Conservation (phyloP, 495 filamentous ascomycete genomes). For the Articulospora tetracladia region DNA sequence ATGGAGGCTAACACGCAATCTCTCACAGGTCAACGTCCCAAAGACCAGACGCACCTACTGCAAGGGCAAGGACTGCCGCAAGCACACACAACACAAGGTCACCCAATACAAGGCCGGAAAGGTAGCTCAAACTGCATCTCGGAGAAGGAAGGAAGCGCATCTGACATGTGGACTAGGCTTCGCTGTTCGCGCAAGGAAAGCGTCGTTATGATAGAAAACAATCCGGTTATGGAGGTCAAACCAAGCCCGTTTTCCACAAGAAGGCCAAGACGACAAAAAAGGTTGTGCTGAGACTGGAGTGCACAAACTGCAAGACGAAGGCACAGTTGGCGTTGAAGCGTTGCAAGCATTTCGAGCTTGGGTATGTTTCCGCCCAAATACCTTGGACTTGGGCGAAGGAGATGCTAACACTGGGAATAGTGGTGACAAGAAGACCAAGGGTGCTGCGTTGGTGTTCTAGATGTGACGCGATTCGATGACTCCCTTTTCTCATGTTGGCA, state of each 20-base stretch:
- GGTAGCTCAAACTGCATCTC: conserved; percentile 29
- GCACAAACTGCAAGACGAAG: conserved; percentile 96
- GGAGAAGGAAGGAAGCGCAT: neutral
- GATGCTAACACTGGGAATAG: conserved; percentile 42
- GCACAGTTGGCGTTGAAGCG: conserved; percentile 96
- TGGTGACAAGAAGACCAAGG: conserved; percentile 99
- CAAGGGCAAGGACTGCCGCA: conserved; percentile 91
- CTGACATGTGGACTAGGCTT: conserved; percentile 55
- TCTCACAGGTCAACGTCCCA: conserved; percentile 74
- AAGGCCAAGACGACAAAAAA: conserved; percentile 99
- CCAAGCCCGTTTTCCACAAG: conserved; percentile 99
- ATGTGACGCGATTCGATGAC: conserved; percentile 17
- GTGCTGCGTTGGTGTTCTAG: conserved; percentile 98
- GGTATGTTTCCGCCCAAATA: conserved; percentile 55
- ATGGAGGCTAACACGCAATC: conserved; percentile 17
- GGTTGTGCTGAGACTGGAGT: conserved; percentile 96
- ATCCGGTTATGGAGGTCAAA: conserved; percentile 99
- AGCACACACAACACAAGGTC: conserved; percentile 91
- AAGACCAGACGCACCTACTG: conserved; percentile 93
- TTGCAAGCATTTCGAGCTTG: conserved; percentile 99
- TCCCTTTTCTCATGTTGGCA: conserved; percentile 18
- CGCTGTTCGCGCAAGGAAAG: conserved; percentile 96
- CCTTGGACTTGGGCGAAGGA: neutral
- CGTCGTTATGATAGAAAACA: conserved; percentile 99
- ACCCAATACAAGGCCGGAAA: conserved; percentile 96